Evolutionary conservation across 305 asterid species (phyloP), one percentile per base, ranked within the genome.

Genomic region (Plantago rigida): DNA sequence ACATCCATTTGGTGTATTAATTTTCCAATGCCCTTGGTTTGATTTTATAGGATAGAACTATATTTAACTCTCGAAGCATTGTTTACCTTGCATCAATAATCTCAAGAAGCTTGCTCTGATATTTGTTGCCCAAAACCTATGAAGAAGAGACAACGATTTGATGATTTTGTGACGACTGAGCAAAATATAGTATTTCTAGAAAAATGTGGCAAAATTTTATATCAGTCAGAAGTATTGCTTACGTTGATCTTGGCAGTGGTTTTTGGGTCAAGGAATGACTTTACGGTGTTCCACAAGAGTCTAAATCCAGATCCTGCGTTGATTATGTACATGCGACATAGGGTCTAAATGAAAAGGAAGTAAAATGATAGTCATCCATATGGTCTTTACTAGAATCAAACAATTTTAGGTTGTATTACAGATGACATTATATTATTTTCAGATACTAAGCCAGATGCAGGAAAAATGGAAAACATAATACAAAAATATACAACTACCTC

Each of bases 221-320:
- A 26, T 41, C 2, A 13, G 29, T 19, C 9, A 29, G 17, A 63
- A 71, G 41, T 36, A 19, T 57, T 49, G 26, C 73, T 66, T 69
- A 81, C 87, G 50, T 82, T 61, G 44, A 83, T 83, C 75, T 92
- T 92, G 54, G 97, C 76, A 0, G 99, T 92, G 65, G 97, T 92
- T 75, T 87, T 93, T 9, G 97, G 97, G 77, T 93, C 99, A 47
- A 93, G 95, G 76, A 93, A 93, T 13, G 96, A 85, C 78, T 93
- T 89, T 14, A 89, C 91, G 1, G 97, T 87, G 82, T 78, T 87
- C 99, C 99, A 93, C 79, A 93, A 75, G 60, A 93, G 85, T 89
- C 99, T 86, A 67, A 93, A 93, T 65, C 97, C 99, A 2, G 96
- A 82, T 10, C 99, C 99, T 36, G 99, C 99, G 70, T 93, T 93